Evolutionary conservation across 805 yeast species (phyloP).

Genomic region (Cyberlindnera misumaiensis): DNA sequence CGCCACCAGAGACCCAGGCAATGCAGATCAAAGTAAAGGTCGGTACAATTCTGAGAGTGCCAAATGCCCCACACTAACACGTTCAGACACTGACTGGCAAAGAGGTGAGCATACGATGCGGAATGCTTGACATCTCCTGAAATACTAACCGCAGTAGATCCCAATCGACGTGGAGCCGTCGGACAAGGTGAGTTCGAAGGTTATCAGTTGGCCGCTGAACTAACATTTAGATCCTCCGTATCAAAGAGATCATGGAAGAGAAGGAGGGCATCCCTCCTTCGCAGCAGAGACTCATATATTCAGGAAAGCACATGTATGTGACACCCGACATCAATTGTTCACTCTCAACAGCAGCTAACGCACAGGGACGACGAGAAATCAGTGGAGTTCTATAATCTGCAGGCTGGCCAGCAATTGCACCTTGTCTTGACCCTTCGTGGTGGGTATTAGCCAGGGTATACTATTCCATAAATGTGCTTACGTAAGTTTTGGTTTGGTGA

Average conservation of each 20-base stretch:
- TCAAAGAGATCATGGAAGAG: conserved; percentile 90
- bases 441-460: conserved; percentile 35
- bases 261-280: conserved; percentile 96
- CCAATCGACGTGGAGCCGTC: conserved; percentile 66
- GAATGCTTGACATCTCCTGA: too few species aligned
- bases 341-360: conserved; percentile 2
- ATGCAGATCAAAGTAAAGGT: conserved; percentile 67
- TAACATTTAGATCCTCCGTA: conserved; percentile 45
- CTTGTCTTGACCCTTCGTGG: conserved; percentile 91
- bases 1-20: neutral
- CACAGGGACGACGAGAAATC: conserved; percentile 67
- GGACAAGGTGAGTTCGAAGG: conserved; percentile 44
- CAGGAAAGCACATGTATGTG: conserved; percentile 83
- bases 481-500: too few species aligned
- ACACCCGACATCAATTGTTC: neutral
- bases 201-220: conserved; percentile 18
- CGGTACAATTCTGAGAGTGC: conserved; percentile 13
- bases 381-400: conserved; percentile 64
- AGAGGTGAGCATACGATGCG: conserved; percentile 39
- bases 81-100: conserved; percentile 66
- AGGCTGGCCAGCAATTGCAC: conserved; percentile 83
- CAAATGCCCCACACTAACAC: conserved; percentile 6
- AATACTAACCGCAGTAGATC: conserved; percentile 33
- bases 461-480: neutral
- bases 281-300: conserved; percentile 85